Evolutionary conservation across 495 filamentous ascomycete genomes (phyloP), one percentile per base, ranked within the genome.

Genomic region (Cryomyces antarcticus): DNA sequence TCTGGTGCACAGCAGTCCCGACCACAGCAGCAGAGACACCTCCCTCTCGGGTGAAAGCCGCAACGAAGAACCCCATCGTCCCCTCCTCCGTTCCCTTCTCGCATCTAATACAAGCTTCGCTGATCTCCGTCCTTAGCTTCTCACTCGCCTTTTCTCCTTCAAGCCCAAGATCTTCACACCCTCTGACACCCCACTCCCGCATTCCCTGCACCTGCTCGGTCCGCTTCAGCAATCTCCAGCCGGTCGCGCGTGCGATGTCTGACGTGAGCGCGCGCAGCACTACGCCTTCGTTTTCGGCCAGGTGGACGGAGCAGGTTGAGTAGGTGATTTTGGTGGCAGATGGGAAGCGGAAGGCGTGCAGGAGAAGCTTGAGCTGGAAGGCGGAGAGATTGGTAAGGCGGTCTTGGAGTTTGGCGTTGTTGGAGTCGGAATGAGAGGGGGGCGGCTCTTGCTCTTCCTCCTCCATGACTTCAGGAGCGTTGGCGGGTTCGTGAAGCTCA

Each of bases 281-380:
- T 0, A 95, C 89, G 27, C 66, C 55, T 56, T 97, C 89, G 53
- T 97, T 96, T 57, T 97, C 89, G 33, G 77, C 68, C 1, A 75
- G 63, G 56, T 94, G 72, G 27, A 93, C 64, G 0, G 89, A 96
- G 55, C 89, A 97, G 0, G 89, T 97, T 35, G 80, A 87, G 55
- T 97, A 97, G 0, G 80, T 81, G 34, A 96, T 78, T 51, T 69
- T 78, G 4, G 54, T 65, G 0, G 84, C 85, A n/a, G 67, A 61
- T 0, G 86, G 81, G 49, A 94, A 97, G 27, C 60, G 56, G 57
- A 96, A 74, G 0, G 89, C 88, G 55, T 59, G 60, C 11, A 38
- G 40, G 5, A 63, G 44, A 7, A 63, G 49, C 5, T 49, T 50
- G 5, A 60, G 52, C 39, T 63, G 60, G 47, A 63, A 63, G 7